These are phyloP conservation scores for Haplographium delicatum DNA, from an alignment of 495 filamentous ascomycete species.

Conservation along the genomic window DNA sequence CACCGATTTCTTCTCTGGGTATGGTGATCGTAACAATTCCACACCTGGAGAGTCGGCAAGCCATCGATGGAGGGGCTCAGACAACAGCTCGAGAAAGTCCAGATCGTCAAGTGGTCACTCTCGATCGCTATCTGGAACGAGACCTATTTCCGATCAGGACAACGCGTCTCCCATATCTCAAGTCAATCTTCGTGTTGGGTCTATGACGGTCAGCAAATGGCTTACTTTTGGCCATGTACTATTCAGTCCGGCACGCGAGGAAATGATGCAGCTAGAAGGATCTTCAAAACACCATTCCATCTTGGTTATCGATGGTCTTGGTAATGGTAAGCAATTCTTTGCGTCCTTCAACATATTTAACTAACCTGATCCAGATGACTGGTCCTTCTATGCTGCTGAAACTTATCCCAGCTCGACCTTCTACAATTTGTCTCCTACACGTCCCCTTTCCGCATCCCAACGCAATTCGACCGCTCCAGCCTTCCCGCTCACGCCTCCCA, in stretches of 20 bases:
- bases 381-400: conserved; percentile 95
- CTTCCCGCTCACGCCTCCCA: conserved; percentile 61
- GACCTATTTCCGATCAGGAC: too few species aligned
- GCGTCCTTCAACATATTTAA: neutral
- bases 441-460: conserved; percentile 38
- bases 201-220: conserved; percentile 66
- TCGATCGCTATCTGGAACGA: neutral
- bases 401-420: conserved; percentile 83
- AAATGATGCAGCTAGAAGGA: conserved; percentile 48
- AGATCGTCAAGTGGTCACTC: neutral
- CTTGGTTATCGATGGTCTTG: conserved; percentile 87
- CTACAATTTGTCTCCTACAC: conserved; percentile 69
- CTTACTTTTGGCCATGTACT: conserved; percentile 91
- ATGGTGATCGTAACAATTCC: conserved; percentile 41
- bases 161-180: conserved; percentile 54
- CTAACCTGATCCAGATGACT: conserved; percentile 61
- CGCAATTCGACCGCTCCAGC: conserved; percentile 28
- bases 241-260: conserved; percentile 85
- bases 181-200: conserved; percentile 77
- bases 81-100: neutral
- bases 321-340: conserved; percentile 37
- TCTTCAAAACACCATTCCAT: conserved; percentile 53
- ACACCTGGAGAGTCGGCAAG: conserved; percentile 23
- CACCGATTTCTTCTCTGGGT: conserved; percentile 45
- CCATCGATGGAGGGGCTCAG: neutral